Conservation (phyloP, 768 basidiomycete species). For the Pulveroboletus sp. region DNA sequence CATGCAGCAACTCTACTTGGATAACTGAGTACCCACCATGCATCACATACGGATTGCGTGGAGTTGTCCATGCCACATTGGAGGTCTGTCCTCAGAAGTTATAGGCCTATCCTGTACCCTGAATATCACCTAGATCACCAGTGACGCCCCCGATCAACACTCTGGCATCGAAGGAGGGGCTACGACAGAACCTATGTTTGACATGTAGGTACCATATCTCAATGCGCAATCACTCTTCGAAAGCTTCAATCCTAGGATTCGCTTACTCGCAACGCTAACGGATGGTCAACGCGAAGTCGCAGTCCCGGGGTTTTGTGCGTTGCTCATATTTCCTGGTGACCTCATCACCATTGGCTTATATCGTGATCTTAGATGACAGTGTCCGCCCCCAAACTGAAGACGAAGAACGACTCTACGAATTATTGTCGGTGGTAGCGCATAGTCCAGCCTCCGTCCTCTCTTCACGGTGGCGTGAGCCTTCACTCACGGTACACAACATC, state of each 20-base stretch:
- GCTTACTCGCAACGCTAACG: constrained; percentile 67
- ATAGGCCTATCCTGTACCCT: background rate
- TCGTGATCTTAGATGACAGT: constrained; percentile 51
- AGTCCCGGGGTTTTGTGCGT: constrained; percentile 82
- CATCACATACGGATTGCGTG: constrained; percentile 91
- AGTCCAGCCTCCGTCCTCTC: constrained; percentile 63
- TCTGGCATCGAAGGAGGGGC: constrained; percentile 94
- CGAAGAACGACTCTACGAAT: constrained; percentile 64
- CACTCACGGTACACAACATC: constrained; percentile 83
- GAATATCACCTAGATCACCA: constrained; percentile 50
- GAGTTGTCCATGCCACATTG: constrained; percentile 84
- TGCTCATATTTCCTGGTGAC: background rate
- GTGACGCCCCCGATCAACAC: constrained; percentile 75
- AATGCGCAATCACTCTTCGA: background rate
- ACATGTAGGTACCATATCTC: constrained; percentile 55
- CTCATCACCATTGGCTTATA: background rate
- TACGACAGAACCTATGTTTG: constrained; percentile 83
- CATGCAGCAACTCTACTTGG: constrained; percentile 90
- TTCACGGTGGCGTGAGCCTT: constrained; percentile 86
- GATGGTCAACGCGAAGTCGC: constrained; percentile 54
- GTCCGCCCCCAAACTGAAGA: constrained; percentile 65
- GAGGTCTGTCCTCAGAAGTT: constrained; percentile 42
- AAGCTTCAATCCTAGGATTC: constrained; percentile 48
- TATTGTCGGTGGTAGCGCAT: constrained; percentile 64
- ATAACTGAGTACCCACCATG: constrained; percentile 89